Evolutionary conservation across 257 asterid genomes (phyloP).

Genomic region (Lithospermum erythrorhizon): DNA sequence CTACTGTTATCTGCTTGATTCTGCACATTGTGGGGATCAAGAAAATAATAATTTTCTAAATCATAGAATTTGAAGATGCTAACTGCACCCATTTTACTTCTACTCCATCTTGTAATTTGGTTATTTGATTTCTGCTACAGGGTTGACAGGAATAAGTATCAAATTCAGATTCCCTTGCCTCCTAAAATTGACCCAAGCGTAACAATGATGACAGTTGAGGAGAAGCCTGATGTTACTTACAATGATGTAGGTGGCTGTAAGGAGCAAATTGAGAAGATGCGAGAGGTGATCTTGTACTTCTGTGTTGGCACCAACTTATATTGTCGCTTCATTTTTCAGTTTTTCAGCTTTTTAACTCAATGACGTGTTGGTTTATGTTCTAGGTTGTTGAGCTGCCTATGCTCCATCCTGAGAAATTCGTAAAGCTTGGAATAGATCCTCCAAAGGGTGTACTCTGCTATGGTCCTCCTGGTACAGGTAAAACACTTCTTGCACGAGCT

Average conservation of each 20-base stretch:
- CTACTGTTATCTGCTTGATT: neutral
- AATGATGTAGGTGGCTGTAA: constrained; percentile 98
- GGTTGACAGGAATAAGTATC: constrained; percentile 91
- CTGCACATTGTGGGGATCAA: neutral
- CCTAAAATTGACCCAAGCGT: constrained; percentile 99
- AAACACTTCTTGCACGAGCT: constrained; percentile 90
- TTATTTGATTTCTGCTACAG: constrained; percentile 27
- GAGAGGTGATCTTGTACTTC: constrained; percentile 51
- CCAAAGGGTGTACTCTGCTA: constrained; percentile 97
- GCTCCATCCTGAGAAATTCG: constrained; percentile 98
- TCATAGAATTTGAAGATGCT: neutral
- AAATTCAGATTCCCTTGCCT: constrained; percentile 95
- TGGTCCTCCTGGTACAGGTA: constrained; percentile 99
- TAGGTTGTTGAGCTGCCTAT: constrained; percentile 98
- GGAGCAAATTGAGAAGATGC: constrained; percentile 97
- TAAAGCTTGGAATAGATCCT: constrained; percentile 94
- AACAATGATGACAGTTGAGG: constrained; percentile 99
- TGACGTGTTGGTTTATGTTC: neutral
- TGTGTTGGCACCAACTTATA: neutral
- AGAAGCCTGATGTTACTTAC: constrained; percentile 95
- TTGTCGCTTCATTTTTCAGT: neutral
- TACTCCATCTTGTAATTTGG: constrained; percentile 9
- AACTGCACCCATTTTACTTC: neutral
- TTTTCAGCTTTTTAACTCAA: neutral
- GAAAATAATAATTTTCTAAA: neutral